These are phyloP conservation scores for Penicillium steckii DNA, from an alignment of 495 filamentous ascomycete genomes.

Conservation along the genomic window DNA sequence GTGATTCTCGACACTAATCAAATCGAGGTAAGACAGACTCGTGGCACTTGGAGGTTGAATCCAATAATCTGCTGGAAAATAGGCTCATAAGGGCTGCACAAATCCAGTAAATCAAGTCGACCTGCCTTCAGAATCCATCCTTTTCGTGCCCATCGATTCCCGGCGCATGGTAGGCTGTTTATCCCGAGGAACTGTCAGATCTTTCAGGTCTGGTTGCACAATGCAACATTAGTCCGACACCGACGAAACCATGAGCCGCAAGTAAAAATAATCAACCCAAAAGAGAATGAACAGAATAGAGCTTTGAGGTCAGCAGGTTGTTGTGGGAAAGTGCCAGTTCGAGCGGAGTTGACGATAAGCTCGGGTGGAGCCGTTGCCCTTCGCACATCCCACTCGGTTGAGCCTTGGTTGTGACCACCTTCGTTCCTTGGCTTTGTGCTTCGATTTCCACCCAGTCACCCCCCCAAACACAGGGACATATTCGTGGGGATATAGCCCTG, in stretches of 20 bases:
- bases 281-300: not conserved
- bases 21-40: not conserved
- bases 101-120: not conserved
- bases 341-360: conserved; percentile 19
- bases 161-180: not conserved
- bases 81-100: not conserved
- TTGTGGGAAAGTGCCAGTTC: not conserved
- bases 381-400: conserved; percentile 8
- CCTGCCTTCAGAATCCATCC: not conserved
- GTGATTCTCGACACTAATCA: not conserved
- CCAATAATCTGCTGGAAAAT: not conserved
- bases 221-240: conserved; percentile 11
- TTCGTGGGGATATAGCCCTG: not conserved
- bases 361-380: conserved; percentile 14
- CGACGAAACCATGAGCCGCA: not conserved
- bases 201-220: conserved; percentile 3
- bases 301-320: not conserved
- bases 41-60: not conserved
- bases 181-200: conserved; percentile 2
- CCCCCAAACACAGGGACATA: not conserved
- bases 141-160: not conserved
- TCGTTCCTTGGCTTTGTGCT: conserved; percentile 13
- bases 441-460: too few species aligned
- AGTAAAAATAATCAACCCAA: not conserved
- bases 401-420: conserved; percentile 15